Evolutionary conservation across 2,329 filamentous ascomycete species (phyloP).

Genomic region (Ramularia collo-cygni): DNA sequence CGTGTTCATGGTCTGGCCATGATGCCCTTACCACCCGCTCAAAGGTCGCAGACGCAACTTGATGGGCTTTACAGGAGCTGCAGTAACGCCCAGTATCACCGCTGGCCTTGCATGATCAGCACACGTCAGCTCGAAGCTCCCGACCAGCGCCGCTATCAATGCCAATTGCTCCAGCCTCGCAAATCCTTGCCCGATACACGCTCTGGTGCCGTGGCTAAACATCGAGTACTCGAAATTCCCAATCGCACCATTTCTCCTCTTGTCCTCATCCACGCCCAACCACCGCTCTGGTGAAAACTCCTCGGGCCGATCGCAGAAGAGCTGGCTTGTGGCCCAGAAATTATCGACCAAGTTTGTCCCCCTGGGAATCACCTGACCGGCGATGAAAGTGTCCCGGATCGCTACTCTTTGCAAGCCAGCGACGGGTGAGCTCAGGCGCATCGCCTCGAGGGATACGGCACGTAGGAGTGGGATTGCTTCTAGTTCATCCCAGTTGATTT

Average conservation of each 20-base stretch:
- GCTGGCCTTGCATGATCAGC: background rate
- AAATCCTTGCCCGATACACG: constrained; percentile 8
- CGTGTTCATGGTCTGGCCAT: no score
- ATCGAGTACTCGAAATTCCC: constrained; percentile 5
- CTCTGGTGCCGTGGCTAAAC: constrained; percentile 5
- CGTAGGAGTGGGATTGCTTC: constrained; percentile 1
- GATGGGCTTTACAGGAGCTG: no score
- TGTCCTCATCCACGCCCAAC: constrained; percentile 2
- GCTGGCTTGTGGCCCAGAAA: background rate
- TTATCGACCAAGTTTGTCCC: constrained; percentile 2
- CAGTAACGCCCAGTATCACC: constrained; percentile 3
- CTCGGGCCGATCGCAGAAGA: background rate
- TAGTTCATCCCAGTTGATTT: no score
- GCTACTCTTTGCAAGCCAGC: constrained; percentile 4
- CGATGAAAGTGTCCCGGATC: constrained; percentile 3
- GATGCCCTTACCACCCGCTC: no score
- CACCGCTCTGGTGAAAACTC: constrained; percentile 7
- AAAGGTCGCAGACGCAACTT: no score
- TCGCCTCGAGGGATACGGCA: background rate
- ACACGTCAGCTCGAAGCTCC: constrained; percentile 1
- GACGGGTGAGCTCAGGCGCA: constrained; percentile 1
- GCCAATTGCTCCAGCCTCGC: constrained; percentile 2
- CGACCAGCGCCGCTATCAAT: constrained; percentile 4
- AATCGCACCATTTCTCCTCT: no score
- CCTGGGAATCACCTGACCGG: constrained; percentile 2